Evolutionary conservation across 129 eudicot genomes (phyloP).

Genomic region (Rutidosis leptorrhynchoides): DNA sequence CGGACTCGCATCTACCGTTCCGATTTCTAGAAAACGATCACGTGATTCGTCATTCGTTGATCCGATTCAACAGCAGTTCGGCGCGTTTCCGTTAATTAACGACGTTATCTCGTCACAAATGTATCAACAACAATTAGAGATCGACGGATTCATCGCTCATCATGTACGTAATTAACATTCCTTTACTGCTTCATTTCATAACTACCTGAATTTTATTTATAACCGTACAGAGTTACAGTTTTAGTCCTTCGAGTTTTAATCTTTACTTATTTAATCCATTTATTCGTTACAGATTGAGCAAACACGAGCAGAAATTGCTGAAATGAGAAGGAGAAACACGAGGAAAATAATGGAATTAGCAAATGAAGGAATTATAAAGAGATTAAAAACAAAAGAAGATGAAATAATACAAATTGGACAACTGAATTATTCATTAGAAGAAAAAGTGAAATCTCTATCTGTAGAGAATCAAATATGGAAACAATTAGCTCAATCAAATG

Average conservation of each 20-base stretch:
- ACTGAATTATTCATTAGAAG: slow-evolving; percentile 46
- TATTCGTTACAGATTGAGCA: slow-evolving; percentile 38
- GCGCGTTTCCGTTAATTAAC: neutral
- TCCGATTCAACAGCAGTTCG: neutral
- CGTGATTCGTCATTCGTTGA: neutral
- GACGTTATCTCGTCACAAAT: slow-evolving; percentile 22
- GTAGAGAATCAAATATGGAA: slow-evolving; percentile 55
- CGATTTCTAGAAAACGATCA: slow-evolving; percentile 24
- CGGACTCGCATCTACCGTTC: slow-evolving; percentile 3
- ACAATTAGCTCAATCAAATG: slow-evolving; percentile 52
- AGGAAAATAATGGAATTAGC: slow-evolving; percentile 35
- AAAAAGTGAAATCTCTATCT: slow-evolving; percentile 25
- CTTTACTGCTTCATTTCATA: neutral
- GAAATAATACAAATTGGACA: slow-evolving; percentile 43
- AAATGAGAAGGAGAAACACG: slow-evolving; percentile 34
- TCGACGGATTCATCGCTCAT: slow-evolving; percentile 21
- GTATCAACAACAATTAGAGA: slow-evolving; percentile 28
- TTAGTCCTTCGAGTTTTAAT: neutral
- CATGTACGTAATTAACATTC: slow-evolving; percentile 13
- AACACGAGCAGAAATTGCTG: slow-evolving; percentile 39
- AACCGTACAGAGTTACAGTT: neutral
- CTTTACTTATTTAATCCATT: no score
- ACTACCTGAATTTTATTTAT: no score
- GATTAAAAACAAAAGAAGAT: slow-evolving; percentile 44
- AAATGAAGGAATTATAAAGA: slow-evolving; percentile 34